Base-by-base conservation (phyloP, 2,329 filamentous ascomycete species). In the Drechmeria coniospora region DNA sequence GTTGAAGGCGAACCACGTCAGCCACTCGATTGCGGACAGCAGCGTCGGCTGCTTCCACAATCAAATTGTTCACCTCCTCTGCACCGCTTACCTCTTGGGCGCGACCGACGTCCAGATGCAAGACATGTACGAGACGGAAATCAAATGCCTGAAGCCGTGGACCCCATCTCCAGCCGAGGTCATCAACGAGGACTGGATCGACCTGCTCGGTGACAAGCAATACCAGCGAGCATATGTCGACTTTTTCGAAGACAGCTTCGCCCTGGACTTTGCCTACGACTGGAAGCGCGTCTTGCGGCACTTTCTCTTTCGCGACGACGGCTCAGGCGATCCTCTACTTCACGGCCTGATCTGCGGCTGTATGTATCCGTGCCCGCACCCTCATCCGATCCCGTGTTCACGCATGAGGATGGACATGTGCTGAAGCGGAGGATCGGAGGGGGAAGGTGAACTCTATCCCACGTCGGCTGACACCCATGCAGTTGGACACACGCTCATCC, bases 401-500 rank as follows among this genome's bases (percentile, higher is more conserved):
- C n/a, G n/a, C n/a, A n/a, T n/a, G n/a, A n/a, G n/a, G n/a, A n/a
- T n/a, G n/a, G n/a, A n/a, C n/a, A n/a, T n/a, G n/a, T n/a, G n/a
- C n/a, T n/a, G n/a, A n/a, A n/a, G n/a, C n/a, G n/a, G n/a, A n/a
- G n/a, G n/a, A n/a, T n/a, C n/a, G n/a, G n/a, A n/a, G n/a, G n/a
- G n/a, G n/a, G n/a, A n/a, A n/a, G n/a, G n/a, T n/a, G n/a, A n/a
- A n/a, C n/a, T n/a, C n/a, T n/a, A n/a, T n/a, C 11, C 14, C 22
- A 19, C 15, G 13, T 8, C 25, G 18, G 18, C 6, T 20, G 18
- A 11, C 8, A 23, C n/a, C 21, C 10, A 34, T 30, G 18, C 42
- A 87, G 80, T 93, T 34, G 87, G 79, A 12, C 82, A 94, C 43
- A 81, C 87, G 2, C 61, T 95, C n/a, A 90, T 95, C 32, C 90